Base-by-base conservation (phyloP, 345 rosid species). In the Carallia brachiata region DNA sequence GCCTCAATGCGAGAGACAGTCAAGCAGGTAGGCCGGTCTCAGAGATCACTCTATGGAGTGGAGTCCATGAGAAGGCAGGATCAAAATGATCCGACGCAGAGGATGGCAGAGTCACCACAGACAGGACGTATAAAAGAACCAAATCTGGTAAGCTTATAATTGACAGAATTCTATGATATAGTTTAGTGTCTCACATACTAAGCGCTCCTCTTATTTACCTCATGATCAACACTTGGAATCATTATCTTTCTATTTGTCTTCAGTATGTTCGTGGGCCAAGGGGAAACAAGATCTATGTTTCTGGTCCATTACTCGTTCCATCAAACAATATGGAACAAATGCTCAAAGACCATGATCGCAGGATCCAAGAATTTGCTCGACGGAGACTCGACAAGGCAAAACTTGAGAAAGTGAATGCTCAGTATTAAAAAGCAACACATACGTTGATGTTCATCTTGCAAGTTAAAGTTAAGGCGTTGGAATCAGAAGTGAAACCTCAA, bases 301-400 rank as follows among this genome's bases (percentile, higher is more conserved):
- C 98, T 2, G 97, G 98, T 74, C 95, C 97, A 6, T 79, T 91
- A 48, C 80, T 94, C n/a, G 89, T 77, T 70, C 82, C 89, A 48
- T 82, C 97, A 27, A 82, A 86, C 81, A 86, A 94, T 69, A 82
- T 88, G 27, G 97, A 91, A 48, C 93, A 90, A 57, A 84, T 95
- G 96, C 87, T 90, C n/a, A 88, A 85, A 84, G 99, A 95, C 60
- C 97, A 87, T 6, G 96, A 95, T 63, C 73, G 85, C 3, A 82
- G 78, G 78, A 80, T 94, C 55, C 96, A 90, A 72, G 95, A 91
- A 70, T 86, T 73, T 67, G 84, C 89, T 71, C 82, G 94, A 37
- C 71, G 79, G 55, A 75, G 87, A 59, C 76, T 70, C 6, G 88
- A 81, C 69, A 80, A 70, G 80, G 48, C 82, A 5, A 89, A 78